These are phyloP conservation scores for Penicillium verhagenii DNA, from an alignment of 495 filamentous ascomycete genomes.

Conservation along the genomic window DNA sequence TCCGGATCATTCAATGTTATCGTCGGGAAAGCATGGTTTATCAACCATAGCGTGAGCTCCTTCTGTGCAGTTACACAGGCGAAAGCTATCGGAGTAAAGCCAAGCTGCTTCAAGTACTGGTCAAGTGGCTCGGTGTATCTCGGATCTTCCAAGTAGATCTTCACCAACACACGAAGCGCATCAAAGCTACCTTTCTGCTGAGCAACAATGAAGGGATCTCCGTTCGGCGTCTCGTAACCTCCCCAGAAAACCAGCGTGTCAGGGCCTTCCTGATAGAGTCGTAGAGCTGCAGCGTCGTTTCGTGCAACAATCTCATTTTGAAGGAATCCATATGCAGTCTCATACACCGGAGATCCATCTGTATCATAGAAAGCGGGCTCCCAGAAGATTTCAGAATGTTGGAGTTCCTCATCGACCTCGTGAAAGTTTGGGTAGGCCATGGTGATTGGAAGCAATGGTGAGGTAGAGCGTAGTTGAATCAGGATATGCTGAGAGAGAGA, in stretches of 20 bases:
- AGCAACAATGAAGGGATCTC: background rate
- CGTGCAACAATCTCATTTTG: background rate
- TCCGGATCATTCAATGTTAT: background rate
- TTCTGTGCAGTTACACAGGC: background rate
- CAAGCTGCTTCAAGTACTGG: background rate
- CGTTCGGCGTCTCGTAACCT: background rate
- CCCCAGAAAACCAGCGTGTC: background rate
- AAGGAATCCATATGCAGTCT: background rate
- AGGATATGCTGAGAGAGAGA: no score
- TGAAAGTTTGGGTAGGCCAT: no score
- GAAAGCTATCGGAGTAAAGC: background rate
- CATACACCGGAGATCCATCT: background rate
- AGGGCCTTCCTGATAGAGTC: background rate
- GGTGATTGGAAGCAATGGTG: no score
- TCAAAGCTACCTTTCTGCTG: background rate
- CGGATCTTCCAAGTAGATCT: background rate
- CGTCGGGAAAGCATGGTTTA: background rate
- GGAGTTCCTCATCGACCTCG: no score
- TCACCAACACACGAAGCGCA: background rate
- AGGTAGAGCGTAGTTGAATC: no score
- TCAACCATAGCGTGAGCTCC: background rate
- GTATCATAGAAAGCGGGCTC: background rate
- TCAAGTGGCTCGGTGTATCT: background rate
- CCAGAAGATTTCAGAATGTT: no score
- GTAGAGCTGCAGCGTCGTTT: background rate